Evolutionary conservation across 352 stramenopile species (phyloP).

Genomic region (Phytophthora podocarpi): DNA sequence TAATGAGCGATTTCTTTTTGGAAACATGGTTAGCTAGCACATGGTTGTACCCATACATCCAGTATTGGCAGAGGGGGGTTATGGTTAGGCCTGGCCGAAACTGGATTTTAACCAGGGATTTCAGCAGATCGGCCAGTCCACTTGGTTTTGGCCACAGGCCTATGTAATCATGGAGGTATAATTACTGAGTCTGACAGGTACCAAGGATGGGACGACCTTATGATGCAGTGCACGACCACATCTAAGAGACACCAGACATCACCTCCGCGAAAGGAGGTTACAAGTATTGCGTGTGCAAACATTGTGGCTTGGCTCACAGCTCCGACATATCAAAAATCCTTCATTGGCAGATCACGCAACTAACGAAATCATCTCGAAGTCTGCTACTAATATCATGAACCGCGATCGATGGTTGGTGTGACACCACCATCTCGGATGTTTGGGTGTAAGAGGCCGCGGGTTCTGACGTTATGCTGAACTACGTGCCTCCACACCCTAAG

Average conservation of each 20-base stretch:
- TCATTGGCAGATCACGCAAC: neutral
- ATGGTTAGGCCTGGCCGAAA: neutral
- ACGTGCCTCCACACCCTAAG: too few relatives aligned
- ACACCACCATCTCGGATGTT: neutral
- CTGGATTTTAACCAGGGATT: neutral
- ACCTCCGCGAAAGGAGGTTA: neutral
- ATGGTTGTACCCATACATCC: too few relatives aligned
- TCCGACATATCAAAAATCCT: neutral
- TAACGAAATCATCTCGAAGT: neutral
- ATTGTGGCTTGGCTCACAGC: neutral
- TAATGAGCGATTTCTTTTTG: too few relatives aligned
- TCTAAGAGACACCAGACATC: neutral
- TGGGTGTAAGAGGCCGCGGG: neutral
- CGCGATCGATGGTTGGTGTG: neutral
- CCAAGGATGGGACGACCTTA: too few relatives aligned
- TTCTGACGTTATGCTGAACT: too few relatives aligned
- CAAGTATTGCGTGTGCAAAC: neutral
- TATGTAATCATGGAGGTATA: neutral
- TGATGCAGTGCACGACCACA: too few relatives aligned
- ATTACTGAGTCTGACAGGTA: neutral
- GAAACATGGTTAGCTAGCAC: too few relatives aligned
- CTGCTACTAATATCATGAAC: neutral
- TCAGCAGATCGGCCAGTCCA: neutral
- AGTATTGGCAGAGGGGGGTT: constrained; percentile 3
- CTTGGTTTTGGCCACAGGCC: too few relatives aligned